These are phyloP conservation scores for Grigorovia humatica DNA, from an alignment of 805 yeast species.

Conservation along the genomic window DNA sequence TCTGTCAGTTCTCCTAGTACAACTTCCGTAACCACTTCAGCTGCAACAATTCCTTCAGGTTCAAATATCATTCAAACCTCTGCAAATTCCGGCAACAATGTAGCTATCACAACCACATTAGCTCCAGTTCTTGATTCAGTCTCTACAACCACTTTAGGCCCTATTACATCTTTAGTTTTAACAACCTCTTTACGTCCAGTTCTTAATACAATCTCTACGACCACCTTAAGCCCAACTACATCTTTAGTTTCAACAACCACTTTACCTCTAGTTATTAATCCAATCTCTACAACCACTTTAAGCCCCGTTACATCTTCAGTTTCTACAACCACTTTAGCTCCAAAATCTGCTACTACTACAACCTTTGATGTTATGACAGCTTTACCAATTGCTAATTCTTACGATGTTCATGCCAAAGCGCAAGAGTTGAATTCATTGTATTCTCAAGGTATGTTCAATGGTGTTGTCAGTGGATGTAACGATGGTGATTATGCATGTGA, in stretches of 20 bases:
- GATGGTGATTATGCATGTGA: conserved; percentile 46
- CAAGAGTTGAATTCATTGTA: conserved; percentile 37
- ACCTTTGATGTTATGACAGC: background rate
- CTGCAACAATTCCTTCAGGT: no score
- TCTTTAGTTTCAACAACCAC: conserved; percentile 3
- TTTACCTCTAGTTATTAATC: background rate
- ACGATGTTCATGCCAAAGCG: conserved; percentile 32
- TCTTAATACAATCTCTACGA: background rate
- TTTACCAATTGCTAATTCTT: conserved; percentile 5
- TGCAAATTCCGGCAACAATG: background rate
- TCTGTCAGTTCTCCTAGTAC: no score
- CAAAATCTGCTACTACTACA: conserved; percentile 2
- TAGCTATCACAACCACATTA: background rate
- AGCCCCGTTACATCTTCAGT: background rate
- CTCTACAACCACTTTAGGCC: conserved; percentile 4
- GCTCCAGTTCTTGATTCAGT: background rate
- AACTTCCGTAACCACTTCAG: no score
- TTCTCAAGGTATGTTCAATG: conserved; percentile 33
- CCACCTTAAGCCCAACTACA: conserved; percentile 7
- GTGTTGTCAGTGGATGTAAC: conserved; percentile 33
- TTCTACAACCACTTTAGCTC: conserved; percentile 1
- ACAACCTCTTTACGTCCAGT: background rate
- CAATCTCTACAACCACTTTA: background rate
- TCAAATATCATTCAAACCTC: no score
- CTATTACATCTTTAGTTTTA: conserved; percentile 6